phyloP scores from a whole-genome alignment of 1,139 yeast genomes.

The Blastobotrys proliferans region DNA sequence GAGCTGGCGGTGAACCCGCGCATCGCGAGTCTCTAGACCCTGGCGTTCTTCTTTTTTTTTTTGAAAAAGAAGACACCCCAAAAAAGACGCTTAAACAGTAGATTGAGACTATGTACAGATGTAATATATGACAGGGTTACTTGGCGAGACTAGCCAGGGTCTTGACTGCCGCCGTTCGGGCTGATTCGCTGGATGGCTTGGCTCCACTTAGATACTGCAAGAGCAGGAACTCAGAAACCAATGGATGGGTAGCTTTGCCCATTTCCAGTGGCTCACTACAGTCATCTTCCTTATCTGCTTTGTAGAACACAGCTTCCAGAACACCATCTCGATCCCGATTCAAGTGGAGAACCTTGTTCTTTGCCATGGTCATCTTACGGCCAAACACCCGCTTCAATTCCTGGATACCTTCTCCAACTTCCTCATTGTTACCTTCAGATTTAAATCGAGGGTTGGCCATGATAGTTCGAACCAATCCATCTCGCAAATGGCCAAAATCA shows the following conservation, averaged over 20 bases:
- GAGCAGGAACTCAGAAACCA: slow-evolving; percentile 52
- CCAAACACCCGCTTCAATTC: slow-evolving; percentile 37
- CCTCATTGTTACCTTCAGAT: slow-evolving; percentile 26
- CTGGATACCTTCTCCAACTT: slow-evolving; percentile 34
- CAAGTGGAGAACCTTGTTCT: slow-evolving; percentile 55
- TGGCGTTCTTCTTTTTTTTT: neutral
- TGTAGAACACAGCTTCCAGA: slow-evolving; percentile 43
- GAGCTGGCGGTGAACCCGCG: slow-evolving; percentile 30
- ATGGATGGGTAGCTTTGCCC: slow-evolving; percentile 37
- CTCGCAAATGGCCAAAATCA: slow-evolving; percentile 82
- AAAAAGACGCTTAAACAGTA: neutral
- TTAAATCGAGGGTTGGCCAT: slow-evolving; percentile 48
- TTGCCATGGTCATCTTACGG: slow-evolving; percentile 44
- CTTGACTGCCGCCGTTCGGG: slow-evolving; percentile 30
- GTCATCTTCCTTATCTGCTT: slow-evolving; percentile 32
- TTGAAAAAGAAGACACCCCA: neutral
- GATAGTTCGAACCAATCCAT: slow-evolving; percentile 79
- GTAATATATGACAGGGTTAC: neutral
- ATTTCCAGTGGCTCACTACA: slow-evolving; percentile 35
- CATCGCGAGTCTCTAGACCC: neutral
- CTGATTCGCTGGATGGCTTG: slow-evolving; percentile 51
- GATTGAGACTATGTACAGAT: slow-evolving; percentile 2
- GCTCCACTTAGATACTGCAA: slow-evolving; percentile 58
- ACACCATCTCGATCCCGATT: slow-evolving; percentile 45
- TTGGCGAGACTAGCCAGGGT: slow-evolving; percentile 20